Evolutionary conservation across 2,329 filamentous ascomycete genomes (phyloP), one percentile per base, ranked within the genome.

Genomic region (Phaeosphaeriaceae sp.): DNA sequence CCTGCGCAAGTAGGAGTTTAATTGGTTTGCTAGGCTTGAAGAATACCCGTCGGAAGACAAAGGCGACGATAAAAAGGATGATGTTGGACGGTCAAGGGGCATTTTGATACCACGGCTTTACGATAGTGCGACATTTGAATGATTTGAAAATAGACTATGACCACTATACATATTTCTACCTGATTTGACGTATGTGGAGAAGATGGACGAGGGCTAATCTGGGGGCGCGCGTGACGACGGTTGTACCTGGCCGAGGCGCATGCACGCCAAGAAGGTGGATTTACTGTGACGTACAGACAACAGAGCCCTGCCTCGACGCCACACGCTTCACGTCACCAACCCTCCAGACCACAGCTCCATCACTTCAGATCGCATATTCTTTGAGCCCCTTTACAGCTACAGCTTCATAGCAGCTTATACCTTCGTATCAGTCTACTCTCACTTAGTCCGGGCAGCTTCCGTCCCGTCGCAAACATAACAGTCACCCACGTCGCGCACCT

Each of bases 1-100:
- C 57, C 62, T 80, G 56, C 72, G 75, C 53, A 75, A 72, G 57
- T 70, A 72, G 46, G 44, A 42, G 46, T 41, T 49, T 50, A 54
- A 43, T 56, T 56, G 52, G 54, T 48, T 54, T 55, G 42, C 38
- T 50, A 43, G 48, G 56, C 53, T 57, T 49, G 48, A 53, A 52
- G 49, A 53, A 60, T 61, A 64, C 55, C 60, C 61, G 62, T 66
- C 61, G 61, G 48, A 61, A 64, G 59, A 65, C 60, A 65, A 56
- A 47, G 36, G 33, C 48, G 49, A 58, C 53, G 56, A 50, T 28
- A 42, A 58, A 52, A 28, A 56, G 43, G 36, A 61, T 43, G 50
- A 50, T 48, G 37, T 37, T 46, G 49, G 52, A 47, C 43, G 48
- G 39, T 37, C 38, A 18, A 35, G 52, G 39, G 48, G 42, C 48